These are phyloP conservation scores for Candida ipomoeae DNA, from an alignment of 805 yeast genomes.

Conservation along the genomic window DNA sequence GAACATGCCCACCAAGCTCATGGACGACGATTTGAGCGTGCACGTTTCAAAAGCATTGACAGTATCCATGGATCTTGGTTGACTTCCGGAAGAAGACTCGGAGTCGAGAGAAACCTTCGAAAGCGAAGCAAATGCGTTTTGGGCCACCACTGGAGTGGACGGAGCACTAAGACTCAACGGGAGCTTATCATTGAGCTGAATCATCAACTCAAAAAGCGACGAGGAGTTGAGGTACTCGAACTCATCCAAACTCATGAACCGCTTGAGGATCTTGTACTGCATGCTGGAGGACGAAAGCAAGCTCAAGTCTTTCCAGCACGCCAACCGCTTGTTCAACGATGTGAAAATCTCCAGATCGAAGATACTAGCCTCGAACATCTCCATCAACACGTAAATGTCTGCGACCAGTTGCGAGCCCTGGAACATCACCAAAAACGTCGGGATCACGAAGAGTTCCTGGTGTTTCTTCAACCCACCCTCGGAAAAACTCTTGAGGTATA, in stretches of 20 bases:
- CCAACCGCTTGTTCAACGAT: slow-evolving; percentile 24
- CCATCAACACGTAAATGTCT: slow-evolving; percentile 29
- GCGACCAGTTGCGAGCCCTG: slow-evolving; percentile 19
- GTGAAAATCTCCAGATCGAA: slow-evolving; percentile 27
- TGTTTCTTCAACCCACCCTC: slow-evolving; percentile 35
- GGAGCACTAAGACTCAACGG: slow-evolving; percentile 44
- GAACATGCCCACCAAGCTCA: slow-evolving; percentile 29
- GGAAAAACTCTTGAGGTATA: slow-evolving; percentile 36
- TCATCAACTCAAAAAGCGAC: slow-evolving; percentile 30
- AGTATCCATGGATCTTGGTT: neutral
- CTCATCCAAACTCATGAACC: slow-evolving; percentile 25
- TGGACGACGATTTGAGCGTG: slow-evolving; percentile 24
- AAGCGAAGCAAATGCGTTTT: slow-evolving; percentile 9
- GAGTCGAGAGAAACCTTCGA: slow-evolving; percentile 10
- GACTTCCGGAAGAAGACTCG: neutral
- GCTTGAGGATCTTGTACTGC: slow-evolving; percentile 22
- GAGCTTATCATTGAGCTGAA: slow-evolving; percentile 38
- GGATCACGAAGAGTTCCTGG: slow-evolving; percentile 39
- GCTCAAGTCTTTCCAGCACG: slow-evolving; percentile 25
- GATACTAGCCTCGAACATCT: slow-evolving; percentile 30
- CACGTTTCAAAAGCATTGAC: slow-evolving; percentile 6
- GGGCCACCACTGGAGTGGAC: slow-evolving; percentile 33
- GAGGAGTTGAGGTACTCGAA: slow-evolving; percentile 31
- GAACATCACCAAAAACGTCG: slow-evolving; percentile 31
- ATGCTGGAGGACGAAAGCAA: slow-evolving; percentile 18